Conservation (phyloP, 2,329 filamentous ascomycete species). For the Periconia sp. region DNA sequence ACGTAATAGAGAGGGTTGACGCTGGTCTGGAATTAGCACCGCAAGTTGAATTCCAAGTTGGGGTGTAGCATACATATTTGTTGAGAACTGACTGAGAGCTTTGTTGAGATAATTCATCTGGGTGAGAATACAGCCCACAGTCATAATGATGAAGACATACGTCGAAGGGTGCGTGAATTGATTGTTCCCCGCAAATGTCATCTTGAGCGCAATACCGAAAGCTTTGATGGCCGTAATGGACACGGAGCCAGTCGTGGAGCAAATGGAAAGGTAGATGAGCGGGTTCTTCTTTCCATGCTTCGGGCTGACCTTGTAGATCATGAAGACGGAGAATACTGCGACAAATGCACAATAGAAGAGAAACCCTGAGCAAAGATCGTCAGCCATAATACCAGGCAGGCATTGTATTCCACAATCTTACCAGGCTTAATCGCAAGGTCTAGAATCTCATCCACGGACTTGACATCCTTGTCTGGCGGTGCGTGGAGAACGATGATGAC, state of each 20-base stretch:
- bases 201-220: conserved; percentile 95
- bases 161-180: conserved; percentile 95
- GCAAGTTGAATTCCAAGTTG: not conserved
- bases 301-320: conserved; percentile 96
- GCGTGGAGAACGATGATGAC: conserved; percentile 98
- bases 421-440: conserved; percentile 89
- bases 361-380: conserved; percentile 68
- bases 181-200: conserved; percentile 91
- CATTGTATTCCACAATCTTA: conserved; percentile 54
- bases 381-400: no score
- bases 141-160: conserved; percentile 96
- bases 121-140: conserved; percentile 89
- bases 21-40: conserved; percentile 53
- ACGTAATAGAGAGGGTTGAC: conserved; percentile 98
- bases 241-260: conserved; percentile 93
- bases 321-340: conserved; percentile 81
- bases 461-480: conserved; percentile 88
- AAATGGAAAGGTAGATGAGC: conserved; percentile 95
- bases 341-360: conserved; percentile 84
- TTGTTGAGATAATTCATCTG: conserved; percentile 99
- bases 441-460: conserved; percentile 90
- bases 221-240: conserved; percentile 99
- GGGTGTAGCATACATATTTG: conserved; percentile 85
- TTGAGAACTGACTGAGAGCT: conserved; percentile 93
- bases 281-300: conserved; percentile 93